Percentiles rank a stretch among this genome's conserved stretches.
Evolutionary conservation across 2,329 filamentous ascomycete species (phyloP).

Genomic region (Alternaria alternata): DNA sequence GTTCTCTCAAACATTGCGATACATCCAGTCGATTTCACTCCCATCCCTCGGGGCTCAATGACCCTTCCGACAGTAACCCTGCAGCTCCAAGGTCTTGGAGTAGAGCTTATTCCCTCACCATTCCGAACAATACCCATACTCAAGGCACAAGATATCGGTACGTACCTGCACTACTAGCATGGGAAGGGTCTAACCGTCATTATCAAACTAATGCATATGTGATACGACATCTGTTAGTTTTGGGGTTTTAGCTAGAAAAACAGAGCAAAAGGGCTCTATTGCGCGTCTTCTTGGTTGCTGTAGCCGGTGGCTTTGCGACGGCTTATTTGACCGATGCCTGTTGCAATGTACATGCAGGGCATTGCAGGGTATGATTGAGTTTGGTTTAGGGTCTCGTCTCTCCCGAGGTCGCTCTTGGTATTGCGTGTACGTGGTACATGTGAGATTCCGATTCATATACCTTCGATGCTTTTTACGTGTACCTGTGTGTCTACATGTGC

Average conservation of each 20-base stretch:
- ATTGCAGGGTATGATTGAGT: neutral
- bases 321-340: neutral
- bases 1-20: neutral
- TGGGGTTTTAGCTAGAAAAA: neutral
- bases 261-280: constrained; percentile 1
- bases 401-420: neutral
- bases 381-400: neutral
- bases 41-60: neutral
- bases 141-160: neutral
- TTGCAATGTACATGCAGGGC: neutral
- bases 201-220: neutral
- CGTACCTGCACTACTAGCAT: neutral
- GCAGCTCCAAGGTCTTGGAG: constrained; percentile 7
- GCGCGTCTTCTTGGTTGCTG: neutral
- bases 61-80: neutral
- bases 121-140: neutral
- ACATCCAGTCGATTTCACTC: neutral
- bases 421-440: neutral
- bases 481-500: neutral
- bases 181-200: neutral
- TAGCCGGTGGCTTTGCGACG: constrained; percentile 1
- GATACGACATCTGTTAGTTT: neutral
- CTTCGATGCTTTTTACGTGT: neutral
- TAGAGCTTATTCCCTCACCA: constrained; percentile 7
- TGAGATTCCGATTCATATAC: neutral